Evolutionary conservation across 2,329 filamentous ascomycete genomes (phyloP), one percentile per base, ranked within the genome.

Genomic region (Colletotrichum karsti): DNA sequence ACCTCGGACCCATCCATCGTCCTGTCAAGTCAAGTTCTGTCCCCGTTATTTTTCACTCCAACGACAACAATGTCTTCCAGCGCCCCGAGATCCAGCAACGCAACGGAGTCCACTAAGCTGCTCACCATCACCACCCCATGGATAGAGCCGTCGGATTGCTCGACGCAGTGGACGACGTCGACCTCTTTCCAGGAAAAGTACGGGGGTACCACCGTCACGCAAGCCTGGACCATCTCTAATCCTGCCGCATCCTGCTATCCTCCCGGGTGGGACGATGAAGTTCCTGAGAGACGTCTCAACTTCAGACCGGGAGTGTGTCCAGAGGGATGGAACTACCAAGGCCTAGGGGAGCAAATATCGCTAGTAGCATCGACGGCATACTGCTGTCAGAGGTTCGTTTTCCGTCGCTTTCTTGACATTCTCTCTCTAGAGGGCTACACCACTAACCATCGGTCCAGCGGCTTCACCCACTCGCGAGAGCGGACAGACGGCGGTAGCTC

Each of bases 221-320:
- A 4, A 50, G 10, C 46, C 2, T 50, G 5, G 2, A 15, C 30
- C 18, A 30, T 56, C 13, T 69, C 62, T 15, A 22, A 28, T 5
- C 35, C 50, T 8, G 37, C 63, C 7, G 18, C 63, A 24, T 58
- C 57, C 4, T 69, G 63, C 13, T 46, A 67, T 13, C 67, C 67
- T 9, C 30, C 57, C 12, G 24, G 63, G 7, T 69, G 20, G 63
- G 24, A 46, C 7, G 2, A 10, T 3, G 22, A 39, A 12, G 10
- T 6, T 6, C 53, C 20, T 1, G 39, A 37, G 28, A 58, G n/a
- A n/a, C 42, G 51, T 3, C 39, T 67, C 13, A 33, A 13, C 5
- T 63, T 69, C 10, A 63, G 54, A 10, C 63, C 63, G 0, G 63
- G 44, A 7, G 67, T 69, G 15, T 69, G 67, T 18, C 63, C 67